Conservation (phyloP, 176 grass and related monocot species). For the Aegilops speltoides region DNA sequence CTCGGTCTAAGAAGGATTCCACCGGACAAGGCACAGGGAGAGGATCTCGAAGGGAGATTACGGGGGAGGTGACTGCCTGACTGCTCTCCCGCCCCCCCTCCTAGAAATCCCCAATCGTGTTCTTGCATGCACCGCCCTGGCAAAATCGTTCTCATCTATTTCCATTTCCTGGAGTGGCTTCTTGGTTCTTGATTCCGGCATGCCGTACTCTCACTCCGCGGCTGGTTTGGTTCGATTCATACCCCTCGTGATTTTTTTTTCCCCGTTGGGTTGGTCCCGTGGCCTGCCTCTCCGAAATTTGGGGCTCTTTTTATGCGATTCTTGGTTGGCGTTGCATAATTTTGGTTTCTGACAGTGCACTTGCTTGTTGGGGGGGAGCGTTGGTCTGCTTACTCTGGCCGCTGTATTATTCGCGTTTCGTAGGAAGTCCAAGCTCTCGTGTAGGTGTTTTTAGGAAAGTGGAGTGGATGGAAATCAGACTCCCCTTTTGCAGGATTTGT, state of each 20-base stretch:
- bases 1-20: constrained; percentile 3
- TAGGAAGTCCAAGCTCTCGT: constrained; percentile 5
- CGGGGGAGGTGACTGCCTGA: constrained; percentile 27
- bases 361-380: not conserved
- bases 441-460: constrained; percentile 13
- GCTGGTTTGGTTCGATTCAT: not conserved
- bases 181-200: constrained; percentile 22
- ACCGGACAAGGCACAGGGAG: not conserved
- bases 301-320: not conserved
- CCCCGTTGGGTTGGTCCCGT: not conserved
- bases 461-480: constrained; percentile 12
- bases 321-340: constrained; percentile 13
- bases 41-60: constrained; percentile 10
- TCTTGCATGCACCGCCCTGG: constrained; percentile 21
- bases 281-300: constrained; percentile 6
- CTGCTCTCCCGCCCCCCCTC: not conserved
- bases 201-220: not conserved
- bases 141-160: not conserved
- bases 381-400: not conserved
- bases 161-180: constrained; percentile 8
- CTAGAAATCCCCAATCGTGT: constrained; percentile 33
- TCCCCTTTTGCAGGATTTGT: constrained; percentile 23
- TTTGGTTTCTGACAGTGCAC: not conserved
- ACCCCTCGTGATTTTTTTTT: not conserved
- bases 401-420: not conserved